Percentiles rank a stretch among this genome's conserved stretches.
Conservation (phyloP, 768 basidiomycete species). For the Trametopsis cervina region DNA sequence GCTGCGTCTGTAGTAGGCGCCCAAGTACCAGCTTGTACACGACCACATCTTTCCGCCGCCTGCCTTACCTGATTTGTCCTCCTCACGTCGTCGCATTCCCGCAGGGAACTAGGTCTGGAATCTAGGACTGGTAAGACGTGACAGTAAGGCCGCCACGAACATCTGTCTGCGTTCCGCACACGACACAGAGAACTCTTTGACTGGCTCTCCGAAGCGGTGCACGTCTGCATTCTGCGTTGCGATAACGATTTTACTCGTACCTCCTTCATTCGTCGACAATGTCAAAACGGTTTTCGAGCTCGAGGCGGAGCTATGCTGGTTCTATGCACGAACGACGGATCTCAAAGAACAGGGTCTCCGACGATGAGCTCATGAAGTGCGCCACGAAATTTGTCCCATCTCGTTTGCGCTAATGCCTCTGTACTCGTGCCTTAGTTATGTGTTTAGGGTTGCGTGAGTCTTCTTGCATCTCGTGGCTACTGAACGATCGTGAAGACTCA, state of each 20-base stretch:
- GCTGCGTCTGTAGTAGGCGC: too few species aligned
- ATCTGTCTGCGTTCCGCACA: too few species aligned
- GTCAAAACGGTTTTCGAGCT: slow-evolving; percentile 38
- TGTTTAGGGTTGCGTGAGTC: slow-evolving; percentile 77
- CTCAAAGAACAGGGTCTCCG: slow-evolving; percentile 71
- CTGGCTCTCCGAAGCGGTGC: background rate
- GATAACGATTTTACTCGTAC: background rate
- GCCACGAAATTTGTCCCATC: slow-evolving; percentile 19
- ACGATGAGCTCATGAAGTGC: slow-evolving; percentile 84
- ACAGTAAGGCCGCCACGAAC: too few species aligned
- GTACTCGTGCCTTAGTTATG: slow-evolving; percentile 46
- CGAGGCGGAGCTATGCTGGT: slow-evolving; percentile 67
- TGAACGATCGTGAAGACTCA: slow-evolving; percentile 9
- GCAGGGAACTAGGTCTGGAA: too few species aligned
- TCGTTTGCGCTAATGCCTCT: slow-evolving; percentile 11
- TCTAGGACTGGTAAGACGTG: too few species aligned
- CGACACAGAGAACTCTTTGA: too few species aligned
- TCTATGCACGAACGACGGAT: slow-evolving; percentile 63
- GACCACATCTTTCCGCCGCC: too few species aligned
- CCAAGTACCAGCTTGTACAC: too few species aligned
- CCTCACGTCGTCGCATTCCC: too few species aligned
- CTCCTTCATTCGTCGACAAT: background rate
- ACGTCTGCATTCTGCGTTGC: background rate
- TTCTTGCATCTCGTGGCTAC: slow-evolving; percentile 7
- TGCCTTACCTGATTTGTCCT: too few species aligned